phyloP scores from a whole-genome alignment of 768 basidiomycete species.

The Ramaria sp. region DNA sequence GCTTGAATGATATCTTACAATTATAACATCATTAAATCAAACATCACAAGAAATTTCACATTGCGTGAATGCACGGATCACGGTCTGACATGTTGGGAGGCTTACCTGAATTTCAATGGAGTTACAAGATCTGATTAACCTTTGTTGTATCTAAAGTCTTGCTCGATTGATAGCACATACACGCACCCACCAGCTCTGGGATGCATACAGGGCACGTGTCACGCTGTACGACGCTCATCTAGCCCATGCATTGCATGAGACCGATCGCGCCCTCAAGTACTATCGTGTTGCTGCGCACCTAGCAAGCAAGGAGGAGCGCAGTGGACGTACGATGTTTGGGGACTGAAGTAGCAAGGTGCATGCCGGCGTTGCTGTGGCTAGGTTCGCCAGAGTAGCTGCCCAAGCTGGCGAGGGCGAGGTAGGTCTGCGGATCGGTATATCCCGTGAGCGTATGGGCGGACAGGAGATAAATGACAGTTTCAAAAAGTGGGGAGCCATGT shows the following conservation, averaged over 20 bases:
- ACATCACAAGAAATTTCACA: no score
- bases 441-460: conserved; percentile 10
- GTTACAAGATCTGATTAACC: background rate
- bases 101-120: background rate
- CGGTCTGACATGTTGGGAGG: no score
- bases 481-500: conserved; percentile 24
- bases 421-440: conserved; percentile 38
- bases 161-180: conserved; percentile 47
- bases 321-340: background rate
- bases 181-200: conserved; percentile 47
- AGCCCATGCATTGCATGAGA: conserved; percentile 51
- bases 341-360: background rate
- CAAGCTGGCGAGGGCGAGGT: conserved; percentile 43
- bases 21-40: no score
- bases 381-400: conserved; percentile 38
- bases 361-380: conserved; percentile 3
- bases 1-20: no score
- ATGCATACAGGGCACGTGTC: conserved; percentile 47
- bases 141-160: conserved; percentile 25
- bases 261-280: conserved; percentile 43
- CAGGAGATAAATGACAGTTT: conserved; percentile 13
- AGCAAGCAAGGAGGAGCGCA: conserved; percentile 19
- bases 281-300: conserved; percentile 54
- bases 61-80: no score
- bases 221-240: conserved; percentile 64